Conservation (phyloP, 2,329 filamentous ascomycete genomes). For the Penicillium oxalicum region DNA sequence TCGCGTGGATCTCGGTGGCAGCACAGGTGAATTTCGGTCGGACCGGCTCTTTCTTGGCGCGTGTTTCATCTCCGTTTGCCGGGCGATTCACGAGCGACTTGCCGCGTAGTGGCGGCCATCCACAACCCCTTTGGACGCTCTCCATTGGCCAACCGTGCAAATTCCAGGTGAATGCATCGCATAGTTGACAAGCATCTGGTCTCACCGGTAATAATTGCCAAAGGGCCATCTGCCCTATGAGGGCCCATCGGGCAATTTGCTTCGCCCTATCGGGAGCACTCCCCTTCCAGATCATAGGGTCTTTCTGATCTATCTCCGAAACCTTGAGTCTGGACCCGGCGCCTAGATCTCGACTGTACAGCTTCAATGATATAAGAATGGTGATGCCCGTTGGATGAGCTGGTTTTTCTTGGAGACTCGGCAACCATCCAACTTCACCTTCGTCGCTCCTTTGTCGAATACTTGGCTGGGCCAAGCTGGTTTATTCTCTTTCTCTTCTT, state of each 20-base stretch:
- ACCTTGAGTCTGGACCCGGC: no score
- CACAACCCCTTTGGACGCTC: background rate
- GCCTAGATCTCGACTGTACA: background rate
- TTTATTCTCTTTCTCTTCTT: background rate
- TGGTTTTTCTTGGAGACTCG: background rate
- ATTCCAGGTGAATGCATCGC: background rate
- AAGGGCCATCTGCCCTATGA: background rate
- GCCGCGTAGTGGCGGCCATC: background rate
- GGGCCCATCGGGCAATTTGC: background rate
- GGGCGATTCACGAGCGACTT: background rate
- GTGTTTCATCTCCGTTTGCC: slow-evolving; percentile 1
- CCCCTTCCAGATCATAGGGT: background rate
- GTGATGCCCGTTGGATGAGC: background rate
- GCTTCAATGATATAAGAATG: background rate
- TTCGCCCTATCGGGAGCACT: background rate
- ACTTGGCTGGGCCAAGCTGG: slow-evolving; percentile 4
- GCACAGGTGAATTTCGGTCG: background rate
- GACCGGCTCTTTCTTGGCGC: background rate
- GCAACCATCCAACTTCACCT: background rate
- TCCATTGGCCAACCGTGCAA: background rate
- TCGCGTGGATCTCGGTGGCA: background rate
- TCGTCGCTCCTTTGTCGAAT: background rate
- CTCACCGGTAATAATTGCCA: background rate
- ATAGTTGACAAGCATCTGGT: background rate
- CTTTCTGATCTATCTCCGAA: background rate